Evolutionary conservation across 768 basidiomycete genomes (phyloP), one percentile per base, ranked within the genome.

Genomic region (Clathrus columnatus): DNA sequence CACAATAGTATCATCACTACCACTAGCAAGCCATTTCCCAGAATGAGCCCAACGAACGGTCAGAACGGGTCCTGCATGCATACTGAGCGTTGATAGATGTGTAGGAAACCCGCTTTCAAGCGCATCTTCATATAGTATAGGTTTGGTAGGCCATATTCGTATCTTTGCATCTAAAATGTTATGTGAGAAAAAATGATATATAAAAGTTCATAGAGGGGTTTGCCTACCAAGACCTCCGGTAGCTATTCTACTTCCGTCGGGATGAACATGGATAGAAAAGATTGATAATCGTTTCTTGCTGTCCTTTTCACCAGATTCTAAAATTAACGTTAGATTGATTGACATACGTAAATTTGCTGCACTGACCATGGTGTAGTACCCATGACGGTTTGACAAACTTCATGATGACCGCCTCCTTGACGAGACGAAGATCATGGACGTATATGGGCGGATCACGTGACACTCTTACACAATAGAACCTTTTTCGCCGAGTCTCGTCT

Each of bases 121-220:
- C 26, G 88, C 75, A 43, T 81, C 76, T 14, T 78, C 70, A 59
- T 84, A 84, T n/a, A 98, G 73, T 61, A 98, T 95, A 0, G 96
- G 94, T 59, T 89, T 85, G 0, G 96, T 98, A 59, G 88, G 89
- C 95, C 95, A 99, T 70, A 99, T 91, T 48, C 92, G 87, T 58
- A 99, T 83, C 73, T 93, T 94, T 41, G 91, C 87, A 68, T 99
- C 95, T 55, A 32, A 24, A 23, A 18, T 17, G 18, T 48, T 16
- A 51, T 14, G 72, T 57, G 11, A 21, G n/a, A 23, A 7, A 30
- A 16, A 24, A 45, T 29, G 27, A 14, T 18, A 14, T 41, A 23
- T 28, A 24, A 50, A 30, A 20, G 42, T 28, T 21, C 11, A 21
- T 46, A 16, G 43, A 24, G n/a, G 11, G 45, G 0, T 18, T 21